These are phyloP conservation scores for Xylariaceae sp. DNA, from an alignment of 2,329 filamentous ascomycete species.

Conservation along the genomic window DNA sequence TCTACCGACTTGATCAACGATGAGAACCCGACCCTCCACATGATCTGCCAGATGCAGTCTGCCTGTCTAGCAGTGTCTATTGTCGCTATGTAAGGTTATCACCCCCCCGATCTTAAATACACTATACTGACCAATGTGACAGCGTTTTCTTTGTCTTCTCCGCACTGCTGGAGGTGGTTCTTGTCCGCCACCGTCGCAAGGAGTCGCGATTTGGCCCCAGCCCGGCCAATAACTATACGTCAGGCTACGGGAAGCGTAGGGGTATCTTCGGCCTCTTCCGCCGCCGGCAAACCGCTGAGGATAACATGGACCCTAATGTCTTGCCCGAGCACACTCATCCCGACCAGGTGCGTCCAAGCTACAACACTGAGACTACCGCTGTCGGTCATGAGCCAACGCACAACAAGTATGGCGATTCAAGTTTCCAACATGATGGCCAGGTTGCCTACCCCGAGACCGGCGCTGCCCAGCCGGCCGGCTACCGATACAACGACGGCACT, in stretches of 20 bases:
- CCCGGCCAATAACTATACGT: constrained; percentile 46
- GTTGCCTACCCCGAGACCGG: constrained; percentile 35
- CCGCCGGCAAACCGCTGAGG: constrained; percentile 23
- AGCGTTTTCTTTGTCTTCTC: constrained; percentile 77
- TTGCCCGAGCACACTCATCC: constrained; percentile 41
- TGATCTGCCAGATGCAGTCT: constrained; percentile 74
- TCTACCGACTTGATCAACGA: constrained; percentile 51
- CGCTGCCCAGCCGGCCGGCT: constrained; percentile 23
- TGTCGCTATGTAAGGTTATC: constrained; percentile 64
- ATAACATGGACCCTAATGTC: constrained; percentile 34
- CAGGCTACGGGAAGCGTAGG: constrained; percentile 37
- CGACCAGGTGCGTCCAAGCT: constrained; percentile 40
- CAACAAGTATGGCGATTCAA: constrained; percentile 37
- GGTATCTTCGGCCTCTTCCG: constrained; percentile 40
- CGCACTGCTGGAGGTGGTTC: constrained; percentile 66
- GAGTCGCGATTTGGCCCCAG: constrained; percentile 45
- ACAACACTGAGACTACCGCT: constrained; percentile 41
- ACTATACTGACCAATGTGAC: constrained; percentile 1
- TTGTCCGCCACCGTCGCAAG: constrained; percentile 69
- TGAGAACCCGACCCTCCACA: constrained; percentile 50
- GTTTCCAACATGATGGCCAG: constrained; percentile 34
- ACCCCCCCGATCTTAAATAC: not conserved
- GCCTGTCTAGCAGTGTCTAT: constrained; percentile 79
- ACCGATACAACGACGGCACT: constrained; percentile 25
- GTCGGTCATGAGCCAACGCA: constrained; percentile 32